These are phyloP conservation scores for barrel medic (Medicago truncatula) DNA, from an alignment of 306 rosid species.

Conservation along the genomic window MtrunA17r5.0-ANR NC_053043.1:4267501-4268000, in stretches of 20 bases:
- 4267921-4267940: too few relatives aligned
- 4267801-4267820: slow-evolving; percentile 15
- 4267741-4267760: neutral
- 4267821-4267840: rapidly evolving
- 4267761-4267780: neutral
- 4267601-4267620: rapidly evolving
- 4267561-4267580: slow-evolving; percentile 17
- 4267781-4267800: slow-evolving; percentile 9
- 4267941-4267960: too few relatives aligned
- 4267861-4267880: slow-evolving; percentile 8
- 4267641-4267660: neutral
- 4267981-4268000: too few relatives aligned
- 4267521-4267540: neutral
- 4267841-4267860: neutral
- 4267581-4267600: neutral
- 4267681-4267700: rapidly evolving
- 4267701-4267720: slow-evolving; percentile 5
- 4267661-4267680: neutral
- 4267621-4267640: neutral
- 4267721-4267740: neutral
- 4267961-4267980: too few relatives aligned
- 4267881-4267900: neutral
- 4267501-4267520: neutral
- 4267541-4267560: rapidly evolving
- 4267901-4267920: too few relatives aligned